Percentiles rank a stretch among this genome's conserved stretches.
Conservation (phyloP, 2,329 filamentous ascomycete genomes). For the Berkeleyomyces basicola region DNA sequence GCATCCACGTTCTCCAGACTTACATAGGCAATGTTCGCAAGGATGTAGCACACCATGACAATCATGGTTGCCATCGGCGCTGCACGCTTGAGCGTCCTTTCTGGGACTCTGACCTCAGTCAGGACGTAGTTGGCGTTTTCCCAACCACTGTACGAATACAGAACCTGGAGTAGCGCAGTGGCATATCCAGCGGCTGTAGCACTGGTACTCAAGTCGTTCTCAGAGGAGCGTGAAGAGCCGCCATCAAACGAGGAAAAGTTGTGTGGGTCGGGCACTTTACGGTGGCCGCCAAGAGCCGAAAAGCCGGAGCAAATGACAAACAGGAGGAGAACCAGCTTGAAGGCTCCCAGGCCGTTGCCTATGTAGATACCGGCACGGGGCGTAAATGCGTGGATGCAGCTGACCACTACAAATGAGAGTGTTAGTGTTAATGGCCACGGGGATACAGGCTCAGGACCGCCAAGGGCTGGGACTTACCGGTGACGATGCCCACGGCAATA, state of each 20-base stretch:
- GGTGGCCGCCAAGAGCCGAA: conserved; percentile 35
- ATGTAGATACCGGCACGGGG: conserved; percentile 43
- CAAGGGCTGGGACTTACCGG: conserved; percentile 17
- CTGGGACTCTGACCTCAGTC: conserved; percentile 38
- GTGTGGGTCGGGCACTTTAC: conserved; percentile 30
- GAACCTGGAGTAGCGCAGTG: conserved; percentile 39
- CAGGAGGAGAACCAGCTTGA: conserved; percentile 43
- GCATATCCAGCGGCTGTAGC: conserved; percentile 6
- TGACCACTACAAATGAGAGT: background rate
- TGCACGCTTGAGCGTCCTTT: conserved; percentile 36
- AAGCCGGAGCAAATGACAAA: conserved; percentile 47
- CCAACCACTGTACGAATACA: conserved; percentile 48
- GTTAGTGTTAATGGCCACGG: background rate
- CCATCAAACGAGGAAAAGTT: conserved; percentile 39
- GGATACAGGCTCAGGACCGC: background rate
- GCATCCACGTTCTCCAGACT: background rate
- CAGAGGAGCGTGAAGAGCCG: conserved; percentile 16
- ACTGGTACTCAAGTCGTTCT: no score
- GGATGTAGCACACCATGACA: conserved; percentile 43
- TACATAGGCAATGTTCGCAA: conserved; percentile 45
- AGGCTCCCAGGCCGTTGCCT: conserved; percentile 40
- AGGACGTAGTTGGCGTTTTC: conserved; percentile 48
- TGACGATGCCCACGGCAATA: conserved; percentile 36
- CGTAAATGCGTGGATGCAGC: conserved; percentile 29
- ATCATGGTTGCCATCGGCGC: conserved; percentile 34